Base-by-base conservation (phyloP, 495 filamentous ascomycete species). In the Aspergillus avenaceus region DNA sequence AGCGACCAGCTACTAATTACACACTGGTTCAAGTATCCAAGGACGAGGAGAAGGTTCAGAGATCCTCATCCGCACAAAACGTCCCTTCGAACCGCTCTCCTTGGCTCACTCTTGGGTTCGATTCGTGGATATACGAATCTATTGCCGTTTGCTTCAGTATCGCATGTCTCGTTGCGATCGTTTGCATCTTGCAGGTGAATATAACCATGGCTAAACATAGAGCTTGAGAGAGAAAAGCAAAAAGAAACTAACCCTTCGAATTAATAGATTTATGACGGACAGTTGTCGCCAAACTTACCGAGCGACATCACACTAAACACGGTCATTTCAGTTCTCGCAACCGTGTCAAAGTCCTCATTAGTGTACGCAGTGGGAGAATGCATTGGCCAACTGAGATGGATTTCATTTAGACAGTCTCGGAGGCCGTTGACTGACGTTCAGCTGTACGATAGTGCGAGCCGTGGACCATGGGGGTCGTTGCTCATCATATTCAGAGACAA, bases 351-450 rank as follows among this genome's bases (percentile, higher is more conserved):
- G 41, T 50, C 65, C 4, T 58, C 65, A 0, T 29, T 72, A 36
- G 36, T 69, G 22, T 56, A 61, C 8, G 47, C 59, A 2, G 50
- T 70, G 8, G 58, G 60, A 3, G 55, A 55, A 19, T 53, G 50
- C 6, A 47, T 71, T 13, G 53, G 68, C 21, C 68, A 75, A 47
- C 41, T 71, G 22, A 73, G 71, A 59, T 70, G 71, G 71, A 53
- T 53, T 22, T 63, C 58, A 54, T 68, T 69, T 42, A 47, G 50
- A 22, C 45, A 38, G 8, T 24, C 49, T 26, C 34, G 52, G 8
- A 55, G 59, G 16, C 60, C 36, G 11, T 42, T 76, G 3, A 13
- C 48, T 4, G 53, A 55, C 5, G 55, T 72, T 32, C 52, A 68
- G 43, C 31, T 52, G 4, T 70, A 69, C 38, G 70, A 73, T 41